A percentile compares a stretch with the other conserved stretches of the same genome.
Conservation (phyloP, 163 green algal species). For the Picocystis sp. region DNA sequence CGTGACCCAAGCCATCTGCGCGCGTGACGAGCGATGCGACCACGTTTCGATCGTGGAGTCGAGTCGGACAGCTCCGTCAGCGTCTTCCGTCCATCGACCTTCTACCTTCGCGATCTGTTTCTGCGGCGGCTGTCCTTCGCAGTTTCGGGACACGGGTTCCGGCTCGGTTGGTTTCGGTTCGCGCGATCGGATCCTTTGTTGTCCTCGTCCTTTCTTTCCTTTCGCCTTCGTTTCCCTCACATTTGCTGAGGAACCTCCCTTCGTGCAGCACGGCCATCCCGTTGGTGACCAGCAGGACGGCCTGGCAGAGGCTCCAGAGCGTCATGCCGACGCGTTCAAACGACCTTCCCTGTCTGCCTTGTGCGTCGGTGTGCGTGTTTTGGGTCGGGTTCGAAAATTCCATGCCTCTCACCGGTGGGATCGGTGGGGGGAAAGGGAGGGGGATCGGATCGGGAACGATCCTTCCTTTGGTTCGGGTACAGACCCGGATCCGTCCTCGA, state of each 20-base stretch:
- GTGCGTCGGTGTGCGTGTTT: background rate
- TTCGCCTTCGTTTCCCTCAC: background rate
- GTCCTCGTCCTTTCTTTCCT: background rate
- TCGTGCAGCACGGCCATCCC: slow-evolving; percentile 9
- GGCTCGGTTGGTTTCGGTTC: no score
- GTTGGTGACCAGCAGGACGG: slow-evolving; percentile 10
- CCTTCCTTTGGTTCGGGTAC: slow-evolving; percentile 1
- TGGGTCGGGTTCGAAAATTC: background rate
- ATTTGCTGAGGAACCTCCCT: slow-evolving; percentile 7
- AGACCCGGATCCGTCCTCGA: background rate
- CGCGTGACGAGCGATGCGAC: background rate
- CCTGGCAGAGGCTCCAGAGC: slow-evolving; percentile 1
- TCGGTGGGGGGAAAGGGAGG: no score
- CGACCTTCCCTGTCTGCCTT: background rate
- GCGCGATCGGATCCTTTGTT: background rate
- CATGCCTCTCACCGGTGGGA: no score
- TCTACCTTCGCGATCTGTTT: no score
- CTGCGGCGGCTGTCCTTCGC: no score
- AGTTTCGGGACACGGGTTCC: no score
- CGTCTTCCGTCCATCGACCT: no score
- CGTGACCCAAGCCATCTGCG: background rate
- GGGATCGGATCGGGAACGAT: background rate
- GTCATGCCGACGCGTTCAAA: background rate
- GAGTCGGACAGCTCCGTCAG: no score
- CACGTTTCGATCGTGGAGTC: no score